phyloP scores from a whole-genome alignment of 192 early-diverging fungal species.

The Lobosporangium transversale region DNA sequence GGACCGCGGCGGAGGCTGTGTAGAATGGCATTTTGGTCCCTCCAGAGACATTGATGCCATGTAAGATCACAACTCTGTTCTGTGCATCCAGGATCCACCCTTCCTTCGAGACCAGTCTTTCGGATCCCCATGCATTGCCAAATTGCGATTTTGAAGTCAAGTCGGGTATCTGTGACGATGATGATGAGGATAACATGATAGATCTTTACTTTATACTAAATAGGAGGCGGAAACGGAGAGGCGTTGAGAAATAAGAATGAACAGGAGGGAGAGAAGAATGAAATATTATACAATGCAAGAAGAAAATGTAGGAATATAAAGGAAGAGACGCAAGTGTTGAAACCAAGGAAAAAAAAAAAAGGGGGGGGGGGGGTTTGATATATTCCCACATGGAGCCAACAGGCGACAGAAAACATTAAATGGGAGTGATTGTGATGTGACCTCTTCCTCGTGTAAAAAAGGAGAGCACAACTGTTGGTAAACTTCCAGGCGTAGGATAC shows the following conservation, averaged over 20 bases:
- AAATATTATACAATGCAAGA: background rate
- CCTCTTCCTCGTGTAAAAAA: too few relatives aligned
- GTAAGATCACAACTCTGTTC: conserved; percentile 60
- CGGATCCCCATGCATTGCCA: conserved; percentile 40
- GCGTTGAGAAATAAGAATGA: background rate
- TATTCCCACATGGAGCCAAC: too few relatives aligned
- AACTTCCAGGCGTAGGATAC: background rate
- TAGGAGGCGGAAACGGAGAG: background rate
- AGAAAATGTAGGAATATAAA: background rate
- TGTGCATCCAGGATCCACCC: conserved; percentile 61
- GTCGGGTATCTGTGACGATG: conserved; percentile 12
- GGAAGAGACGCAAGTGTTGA: background rate
- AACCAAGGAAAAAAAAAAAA: background rate
- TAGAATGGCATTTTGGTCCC: conserved; percentile 65
- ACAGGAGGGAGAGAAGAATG: background rate
- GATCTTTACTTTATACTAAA: too few relatives aligned
- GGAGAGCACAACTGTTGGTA: too few relatives aligned
- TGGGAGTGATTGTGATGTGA: too few relatives aligned
- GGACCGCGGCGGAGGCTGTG: conserved; percentile 7
- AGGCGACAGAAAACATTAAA: too few relatives aligned
- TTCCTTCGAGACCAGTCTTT: conserved; percentile 19
- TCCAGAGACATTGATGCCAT: conserved; percentile 65
- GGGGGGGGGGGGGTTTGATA: too few relatives aligned
- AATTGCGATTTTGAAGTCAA: conserved; percentile 18
- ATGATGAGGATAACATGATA: too few relatives aligned